A percentile compares a stretch with the other conserved stretches of the same genome.
Evolutionary conservation across 2,329 filamentous ascomycete genomes (phyloP).

Genomic region (Cryphonectria nitschkei): DNA sequence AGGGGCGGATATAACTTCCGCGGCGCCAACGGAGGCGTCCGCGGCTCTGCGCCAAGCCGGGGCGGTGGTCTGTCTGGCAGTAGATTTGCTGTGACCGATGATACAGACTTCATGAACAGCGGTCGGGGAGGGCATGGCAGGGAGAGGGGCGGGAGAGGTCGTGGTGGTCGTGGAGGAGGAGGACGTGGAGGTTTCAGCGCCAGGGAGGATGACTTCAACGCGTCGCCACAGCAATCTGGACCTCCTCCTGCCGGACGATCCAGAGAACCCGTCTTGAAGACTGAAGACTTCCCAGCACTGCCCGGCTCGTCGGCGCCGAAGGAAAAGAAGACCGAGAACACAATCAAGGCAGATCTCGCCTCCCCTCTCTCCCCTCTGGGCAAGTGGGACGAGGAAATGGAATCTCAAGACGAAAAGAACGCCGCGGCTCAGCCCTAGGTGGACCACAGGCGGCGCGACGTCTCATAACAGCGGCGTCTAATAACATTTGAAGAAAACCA

Average conservation of each 20-base stretch:
- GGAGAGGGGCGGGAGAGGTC: constrained; percentile 39
- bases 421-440: constrained; percentile 22
- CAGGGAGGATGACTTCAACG: constrained; percentile 14
- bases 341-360: constrained; percentile 32
- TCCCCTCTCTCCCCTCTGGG: constrained; percentile 45
- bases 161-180: constrained; percentile 37
- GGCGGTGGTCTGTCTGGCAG: constrained; percentile 45
- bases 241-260: constrained; percentile 26
- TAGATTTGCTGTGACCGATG: constrained; percentile 44
- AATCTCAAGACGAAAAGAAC: constrained; percentile 47
- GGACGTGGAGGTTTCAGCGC: constrained; percentile 35
- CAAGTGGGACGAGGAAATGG: constrained; percentile 64
- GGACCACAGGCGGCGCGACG: background rate
- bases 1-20: constrained; percentile 40
- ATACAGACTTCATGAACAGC: constrained; percentile 36
- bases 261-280: constrained; percentile 39
- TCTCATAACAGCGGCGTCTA: background rate
- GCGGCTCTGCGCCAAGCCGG: constrained; percentile 43
- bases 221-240: constrained; percentile 5
- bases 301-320: constrained; percentile 34
- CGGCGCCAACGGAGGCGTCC: constrained; percentile 43
- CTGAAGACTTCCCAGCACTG: constrained; percentile 47
- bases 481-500: background rate
- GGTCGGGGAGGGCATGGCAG: constrained; percentile 39
- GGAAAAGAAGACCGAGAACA: constrained; percentile 26